A percentile compares a stretch with the other conserved stretches of the same genome.
Evolutionary conservation across 257 asterid species (phyloP).

Genomic region (Solanum sitiens): DNA sequence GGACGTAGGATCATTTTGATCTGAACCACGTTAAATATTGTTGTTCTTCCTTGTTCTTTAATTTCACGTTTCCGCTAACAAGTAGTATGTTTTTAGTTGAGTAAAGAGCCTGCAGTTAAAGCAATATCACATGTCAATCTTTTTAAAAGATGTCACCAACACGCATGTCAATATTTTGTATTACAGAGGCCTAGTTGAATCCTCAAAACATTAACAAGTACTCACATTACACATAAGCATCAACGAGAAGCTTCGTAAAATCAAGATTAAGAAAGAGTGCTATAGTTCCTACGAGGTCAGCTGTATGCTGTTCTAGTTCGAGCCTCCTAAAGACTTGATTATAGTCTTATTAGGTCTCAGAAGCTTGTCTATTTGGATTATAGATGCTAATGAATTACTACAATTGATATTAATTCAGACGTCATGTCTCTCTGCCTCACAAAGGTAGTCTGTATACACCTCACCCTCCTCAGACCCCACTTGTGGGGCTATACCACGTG

Average conservation of each 20-base stretch:
- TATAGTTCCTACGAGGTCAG: not conserved
- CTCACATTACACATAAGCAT: not conserved
- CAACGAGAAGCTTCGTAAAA: not conserved
- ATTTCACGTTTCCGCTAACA: too few relatives aligned
- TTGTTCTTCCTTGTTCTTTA: too few relatives aligned
- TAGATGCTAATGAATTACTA: not conserved
- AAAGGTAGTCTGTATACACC: not conserved
- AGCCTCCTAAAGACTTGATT: not conserved
- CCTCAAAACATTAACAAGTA: not conserved
- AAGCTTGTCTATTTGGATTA: not conserved
- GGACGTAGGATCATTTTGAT: too few relatives aligned
- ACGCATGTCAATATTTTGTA: not conserved
- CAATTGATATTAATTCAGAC: not conserved
- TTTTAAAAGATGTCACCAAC: not conserved
- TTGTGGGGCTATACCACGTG: not conserved
- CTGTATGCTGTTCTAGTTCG: not conserved
- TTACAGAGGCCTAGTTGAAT: not conserved
- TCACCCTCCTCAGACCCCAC: not conserved
- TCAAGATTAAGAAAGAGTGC: not conserved
- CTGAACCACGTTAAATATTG: too few relatives aligned
- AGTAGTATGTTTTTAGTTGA: slow-evolving; percentile 49
- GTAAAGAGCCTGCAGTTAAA: slow-evolving; percentile 44
- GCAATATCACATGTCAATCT: not conserved
- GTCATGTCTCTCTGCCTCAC: not conserved
- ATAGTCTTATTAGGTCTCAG: not conserved